Conservation (phyloP, 176 grass and related monocot genomes). For the Aegilops speltoides region DNA sequence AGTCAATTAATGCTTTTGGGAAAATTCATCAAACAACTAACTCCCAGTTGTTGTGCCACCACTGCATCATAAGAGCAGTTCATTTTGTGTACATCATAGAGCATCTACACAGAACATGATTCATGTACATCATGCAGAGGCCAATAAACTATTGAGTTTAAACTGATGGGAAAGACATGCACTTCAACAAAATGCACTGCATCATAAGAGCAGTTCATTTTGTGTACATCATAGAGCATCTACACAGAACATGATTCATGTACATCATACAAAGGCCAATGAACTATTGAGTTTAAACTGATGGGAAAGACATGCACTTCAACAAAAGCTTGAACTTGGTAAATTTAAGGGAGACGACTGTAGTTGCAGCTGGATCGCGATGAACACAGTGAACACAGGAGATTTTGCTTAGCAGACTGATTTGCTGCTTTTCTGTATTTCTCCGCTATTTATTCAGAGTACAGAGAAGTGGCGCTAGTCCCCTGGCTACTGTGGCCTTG, state of each 20-base stretch:
- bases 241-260: neutral
- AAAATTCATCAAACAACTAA: too few species aligned
- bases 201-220: neutral
- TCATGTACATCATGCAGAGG: neutral
- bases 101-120: neutral
- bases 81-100: neutral
- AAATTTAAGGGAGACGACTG: neutral
- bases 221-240: neutral
- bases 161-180: neutral
- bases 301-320: neutral
- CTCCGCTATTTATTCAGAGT: too few species aligned
- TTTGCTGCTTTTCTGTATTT: too few species aligned
- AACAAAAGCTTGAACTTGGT: neutral
- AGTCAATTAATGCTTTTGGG: too few species aligned
- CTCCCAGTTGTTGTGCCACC: neutral
- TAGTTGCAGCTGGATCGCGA: too few species aligned
- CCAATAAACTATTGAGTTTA: neutral
- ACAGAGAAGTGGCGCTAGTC: too few species aligned
- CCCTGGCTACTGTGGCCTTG: too few species aligned
- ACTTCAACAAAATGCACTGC: neutral
- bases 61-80: neutral
- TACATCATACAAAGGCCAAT: neutral
- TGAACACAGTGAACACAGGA: too few species aligned
- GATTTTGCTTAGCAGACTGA: too few species aligned
- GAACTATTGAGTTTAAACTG: neutral